Evolutionary conservation across 352 stramenopile species (phyloP).

Genomic region (Globisporangium radiosum): DNA sequence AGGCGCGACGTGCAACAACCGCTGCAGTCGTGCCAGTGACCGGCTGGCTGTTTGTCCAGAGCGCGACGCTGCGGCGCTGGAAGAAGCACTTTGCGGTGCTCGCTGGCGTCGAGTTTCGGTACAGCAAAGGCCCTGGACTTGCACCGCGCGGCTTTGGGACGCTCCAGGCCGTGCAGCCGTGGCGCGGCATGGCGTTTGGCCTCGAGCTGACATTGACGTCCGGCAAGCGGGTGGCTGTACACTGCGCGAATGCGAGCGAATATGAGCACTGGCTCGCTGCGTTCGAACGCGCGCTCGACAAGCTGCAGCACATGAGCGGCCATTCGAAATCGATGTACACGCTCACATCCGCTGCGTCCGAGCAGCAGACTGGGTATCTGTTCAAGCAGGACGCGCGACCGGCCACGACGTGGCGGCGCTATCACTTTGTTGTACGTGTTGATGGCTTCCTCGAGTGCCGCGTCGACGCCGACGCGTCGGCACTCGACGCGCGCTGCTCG

Average conservation of each 20-base stretch:
- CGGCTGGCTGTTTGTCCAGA: constrained; percentile 65
- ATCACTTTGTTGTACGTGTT: constrained; percentile 56
- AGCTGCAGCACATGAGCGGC: constrained; percentile 35
- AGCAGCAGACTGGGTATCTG: constrained; percentile 65
- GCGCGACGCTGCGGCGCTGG: constrained; percentile 55
- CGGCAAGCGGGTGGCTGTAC: constrained; percentile 33
- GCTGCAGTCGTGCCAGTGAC: constrained; percentile 50
- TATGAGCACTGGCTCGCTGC: constrained; percentile 42
- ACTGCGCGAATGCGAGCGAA: constrained; percentile 37
- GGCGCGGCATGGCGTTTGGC: constrained; percentile 40
- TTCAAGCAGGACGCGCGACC: constrained; percentile 47
- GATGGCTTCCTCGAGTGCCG: constrained; percentile 73
- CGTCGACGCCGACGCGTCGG: constrained; percentile 30
- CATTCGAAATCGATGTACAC: constrained; percentile 72
- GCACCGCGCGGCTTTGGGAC: constrained; percentile 60
- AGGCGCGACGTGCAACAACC: constrained; percentile 43
- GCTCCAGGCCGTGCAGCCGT: constrained; percentile 32
- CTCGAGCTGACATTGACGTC: constrained; percentile 49
- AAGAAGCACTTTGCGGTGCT: constrained; percentile 68
- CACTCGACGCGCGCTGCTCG: constrained; percentile 39
- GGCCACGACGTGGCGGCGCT: constrained; percentile 42
- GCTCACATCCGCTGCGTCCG: constrained; percentile 29
- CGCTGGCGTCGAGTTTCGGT: constrained; percentile 70
- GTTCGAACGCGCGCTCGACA: constrained; percentile 50
- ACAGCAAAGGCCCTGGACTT: constrained; percentile 54